phyloP scores from a whole-genome alignment of 257 asterid genomes.

The Solanum okadae region DNA sequence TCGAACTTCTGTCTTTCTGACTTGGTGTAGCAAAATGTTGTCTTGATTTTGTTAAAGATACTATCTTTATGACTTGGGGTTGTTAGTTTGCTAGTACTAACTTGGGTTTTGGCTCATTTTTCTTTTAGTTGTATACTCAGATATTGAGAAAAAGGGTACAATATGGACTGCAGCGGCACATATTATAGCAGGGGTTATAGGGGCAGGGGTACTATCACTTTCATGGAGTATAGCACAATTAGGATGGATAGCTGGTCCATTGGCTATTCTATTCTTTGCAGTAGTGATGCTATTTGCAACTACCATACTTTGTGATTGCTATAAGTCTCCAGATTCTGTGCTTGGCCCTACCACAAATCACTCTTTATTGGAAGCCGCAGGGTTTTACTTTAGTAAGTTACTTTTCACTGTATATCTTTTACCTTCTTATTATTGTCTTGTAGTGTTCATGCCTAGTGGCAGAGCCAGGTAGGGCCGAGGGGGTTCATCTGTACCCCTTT shows the following conservation, averaged over 20 bases:
- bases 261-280: constrained; percentile 42
- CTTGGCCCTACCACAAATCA: constrained; percentile 26
- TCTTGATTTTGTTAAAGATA: background rate
- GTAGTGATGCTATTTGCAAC: constrained; percentile 29
- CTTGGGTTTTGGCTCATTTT: background rate
- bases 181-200: constrained; percentile 61
- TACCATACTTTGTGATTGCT: constrained; percentile 44
- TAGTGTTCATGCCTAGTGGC: background rate
- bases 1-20: background rate
- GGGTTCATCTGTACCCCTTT: background rate
- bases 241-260: constrained; percentile 78
- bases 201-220: constrained; percentile 68
- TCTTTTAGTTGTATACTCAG: background rate
- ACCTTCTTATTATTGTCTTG: background rate
- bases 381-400: background rate
- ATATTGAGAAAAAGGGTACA: constrained; percentile 25
- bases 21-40: background rate
- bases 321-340: constrained; percentile 36
- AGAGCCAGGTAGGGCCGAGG: background rate
- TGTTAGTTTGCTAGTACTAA: background rate
- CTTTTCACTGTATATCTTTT: background rate
- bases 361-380: constrained; percentile 44
- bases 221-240: constrained; percentile 66
- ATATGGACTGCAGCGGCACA: constrained; percentile 70
- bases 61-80: background rate